These are phyloP conservation scores for Malus orientalis DNA, from an alignment of 306 rosid genomes.

Conservation along the genomic window DNA sequence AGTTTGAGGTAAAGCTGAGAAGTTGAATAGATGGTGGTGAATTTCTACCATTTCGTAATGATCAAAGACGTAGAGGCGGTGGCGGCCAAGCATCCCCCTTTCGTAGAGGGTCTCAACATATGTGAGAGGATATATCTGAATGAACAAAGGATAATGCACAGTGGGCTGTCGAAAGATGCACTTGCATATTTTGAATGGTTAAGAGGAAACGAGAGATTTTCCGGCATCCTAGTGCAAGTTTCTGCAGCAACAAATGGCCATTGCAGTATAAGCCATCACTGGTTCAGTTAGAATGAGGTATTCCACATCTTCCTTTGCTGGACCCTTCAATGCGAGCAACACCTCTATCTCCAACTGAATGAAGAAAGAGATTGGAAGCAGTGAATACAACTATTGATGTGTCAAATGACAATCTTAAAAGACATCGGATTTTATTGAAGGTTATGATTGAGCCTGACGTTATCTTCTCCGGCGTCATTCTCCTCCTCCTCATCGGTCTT, in stretches of 20 bases:
- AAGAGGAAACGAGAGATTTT: conserved; percentile 67
- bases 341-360: conserved; percentile 66
- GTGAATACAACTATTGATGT: conserved; percentile 22
- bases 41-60: conserved; percentile 65
- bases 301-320: conserved; percentile 71
- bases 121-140: conserved; percentile 73
- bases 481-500: too few species aligned
- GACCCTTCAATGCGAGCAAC: conserved; percentile 77
- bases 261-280: conserved; percentile 87
- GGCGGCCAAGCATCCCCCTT: conserved; percentile 61
- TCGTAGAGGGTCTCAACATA: conserved; percentile 58
- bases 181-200: conserved; percentile 72
- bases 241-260: conserved; percentile 69
- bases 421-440: conserved; percentile 50
- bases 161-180: conserved; percentile 85
- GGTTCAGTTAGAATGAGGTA: conserved; percentile 75
- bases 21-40: conserved; percentile 53
- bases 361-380: conserved; percentile 61
- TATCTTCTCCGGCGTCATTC: too few species aligned
- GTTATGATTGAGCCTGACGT: conserved; percentile 5
- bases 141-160: conserved; percentile 89
- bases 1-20: too few species aligned
- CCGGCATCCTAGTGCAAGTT: conserved; percentile 58
- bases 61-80: conserved; percentile 51
- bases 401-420: conserved; percentile 24